Percentiles rank a stretch among this genome's conserved stretches.
Evolutionary conservation across 2,329 filamentous ascomycete species (phyloP).

Genomic region (Phaeosphaeriaceae sp.): DNA sequence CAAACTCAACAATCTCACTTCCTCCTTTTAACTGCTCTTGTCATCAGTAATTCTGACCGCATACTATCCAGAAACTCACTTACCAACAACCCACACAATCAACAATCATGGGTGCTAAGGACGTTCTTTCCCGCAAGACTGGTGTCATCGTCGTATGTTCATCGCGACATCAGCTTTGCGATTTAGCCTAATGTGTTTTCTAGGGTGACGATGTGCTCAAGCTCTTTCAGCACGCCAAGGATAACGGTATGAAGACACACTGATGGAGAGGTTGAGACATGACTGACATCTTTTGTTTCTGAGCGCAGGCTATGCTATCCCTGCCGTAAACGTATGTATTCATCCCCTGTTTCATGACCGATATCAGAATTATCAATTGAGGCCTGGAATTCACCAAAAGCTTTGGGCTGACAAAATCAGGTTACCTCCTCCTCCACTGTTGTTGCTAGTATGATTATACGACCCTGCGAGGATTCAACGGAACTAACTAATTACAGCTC

Average conservation of each 20-base stretch:
- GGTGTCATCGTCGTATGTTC: conserved; percentile 44
- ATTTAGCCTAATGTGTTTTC: conserved; percentile 51
- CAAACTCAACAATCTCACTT: conserved; percentile 5
- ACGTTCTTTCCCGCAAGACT: conserved; percentile 64
- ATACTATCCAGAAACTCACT: not conserved
- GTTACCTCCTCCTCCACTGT: conserved; percentile 91
- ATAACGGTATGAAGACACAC: conserved; percentile 63
- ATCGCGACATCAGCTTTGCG: not conserved
- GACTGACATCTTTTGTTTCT: not conserved
- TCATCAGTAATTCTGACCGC: not conserved
- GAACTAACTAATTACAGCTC: conserved; percentile 60
- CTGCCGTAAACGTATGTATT: conserved; percentile 42
- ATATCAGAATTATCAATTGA: not conserved
- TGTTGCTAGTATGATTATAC: conserved; percentile 54
- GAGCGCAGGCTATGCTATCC: conserved; percentile 49
- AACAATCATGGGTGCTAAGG: conserved; percentile 13
- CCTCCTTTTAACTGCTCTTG: not conserved
- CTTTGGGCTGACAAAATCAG: conserved; percentile 51
- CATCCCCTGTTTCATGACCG: not conserved
- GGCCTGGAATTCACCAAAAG: not conserved
- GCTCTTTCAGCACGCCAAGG: conserved; percentile 89
- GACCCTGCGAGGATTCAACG: not conserved
- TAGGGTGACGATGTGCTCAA: conserved; percentile 67
- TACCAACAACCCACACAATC: not conserved
- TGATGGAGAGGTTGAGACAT: not conserved